These are phyloP conservation scores for Hirsutella thompsonii DNA, from an alignment of 2,329 filamentous ascomycete genomes.

Conservation along the genomic window DNA sequence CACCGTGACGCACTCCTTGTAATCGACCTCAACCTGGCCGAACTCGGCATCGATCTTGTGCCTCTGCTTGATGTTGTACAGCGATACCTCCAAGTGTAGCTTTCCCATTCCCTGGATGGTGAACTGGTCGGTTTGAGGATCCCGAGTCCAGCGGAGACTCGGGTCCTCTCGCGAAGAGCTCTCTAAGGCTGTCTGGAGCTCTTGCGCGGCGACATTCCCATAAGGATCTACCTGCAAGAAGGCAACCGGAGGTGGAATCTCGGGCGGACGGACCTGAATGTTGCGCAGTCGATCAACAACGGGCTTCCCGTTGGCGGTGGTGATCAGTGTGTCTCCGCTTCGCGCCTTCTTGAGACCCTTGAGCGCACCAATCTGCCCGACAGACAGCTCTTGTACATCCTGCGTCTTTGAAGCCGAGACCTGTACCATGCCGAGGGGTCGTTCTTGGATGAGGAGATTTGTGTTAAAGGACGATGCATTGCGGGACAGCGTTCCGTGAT, in stretches of 20 bases:
- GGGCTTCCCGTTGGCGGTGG: constrained; percentile 48
- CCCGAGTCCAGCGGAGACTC: constrained; percentile 70
- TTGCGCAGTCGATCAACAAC: constrained; percentile 57
- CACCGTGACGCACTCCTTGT: constrained; percentile 66
- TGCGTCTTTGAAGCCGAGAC: constrained; percentile 84
- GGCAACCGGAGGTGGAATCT: constrained; percentile 86
- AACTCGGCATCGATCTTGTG: constrained; percentile 80
- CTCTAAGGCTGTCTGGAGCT: constrained; percentile 61
- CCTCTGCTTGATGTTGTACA: constrained; percentile 76
- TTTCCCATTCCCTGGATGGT: constrained; percentile 94
- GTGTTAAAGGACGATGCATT: constrained; percentile 78
- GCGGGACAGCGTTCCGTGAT: constrained; percentile 66
- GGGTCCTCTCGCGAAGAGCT: constrained; percentile 84
- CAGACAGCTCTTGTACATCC: constrained; percentile 65
- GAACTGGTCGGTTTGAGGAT: constrained; percentile 87
- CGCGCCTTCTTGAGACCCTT: constrained; percentile 81
- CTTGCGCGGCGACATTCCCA: constrained; percentile 65
- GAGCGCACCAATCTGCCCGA: constrained; percentile 90
- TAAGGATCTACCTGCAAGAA: constrained; percentile 86
- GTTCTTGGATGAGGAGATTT: constrained; percentile 65
- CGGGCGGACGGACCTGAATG: constrained; percentile 75
- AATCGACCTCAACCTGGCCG: constrained; percentile 88
- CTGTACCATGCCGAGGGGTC: constrained; percentile 68
- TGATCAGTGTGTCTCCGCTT: constrained; percentile 84
- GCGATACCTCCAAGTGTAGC: constrained; percentile 84